Evolutionary conservation across 164 flowering plant species (phyloP), one percentile per base, ranked within the genome.

Genomic region (Pachysandra terminalis): DNA sequence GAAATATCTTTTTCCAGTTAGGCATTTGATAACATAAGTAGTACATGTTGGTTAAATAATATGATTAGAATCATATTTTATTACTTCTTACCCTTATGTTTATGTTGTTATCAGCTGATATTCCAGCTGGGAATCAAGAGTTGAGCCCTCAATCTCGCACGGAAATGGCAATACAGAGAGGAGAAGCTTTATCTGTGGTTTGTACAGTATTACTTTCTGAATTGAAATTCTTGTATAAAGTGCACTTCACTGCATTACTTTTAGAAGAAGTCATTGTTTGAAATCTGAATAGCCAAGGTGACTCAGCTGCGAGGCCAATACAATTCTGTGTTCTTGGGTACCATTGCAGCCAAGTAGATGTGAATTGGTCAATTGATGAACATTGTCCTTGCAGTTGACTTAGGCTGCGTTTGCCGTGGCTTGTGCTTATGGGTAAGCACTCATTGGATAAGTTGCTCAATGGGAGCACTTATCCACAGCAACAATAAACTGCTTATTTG

Each of bases 151-250:
- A 81, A 80, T 66, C 86, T 68, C 82, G 94, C 60, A 74, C 85
- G 1, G 73, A 78, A 56, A 79, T 85, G 78, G 96, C 94, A 45
- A 32, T 88, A 41, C 75, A 72, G 70, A 83, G 86, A 65, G 93
- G 91, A 59, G 90, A 91, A 81, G 95, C 90, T 19, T 79, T 81
- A 59, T 76, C 81, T 59, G 98, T 92, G 78, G 80, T 79, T 41
- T 71, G 80, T 71, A 17, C 22, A 25, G n/a, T 57, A 25, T 25
- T 56, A 27, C 48, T 54, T 41, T 16, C 26, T 6, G 61, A 19
- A 27, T 67, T 57, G 14, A 26, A 23, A 0, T 5, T 8, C 37
- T 15, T 5, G 5, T 15, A 45, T 45, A 1, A 10, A 45, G 51
- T 45, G 15, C 17, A 45, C 17, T 15, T 45, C 1, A 13, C 51